These are phyloP conservation scores for Lentinula edodes DNA, from an alignment of 768 basidiomycete species.

Conservation along the genomic window DNA sequence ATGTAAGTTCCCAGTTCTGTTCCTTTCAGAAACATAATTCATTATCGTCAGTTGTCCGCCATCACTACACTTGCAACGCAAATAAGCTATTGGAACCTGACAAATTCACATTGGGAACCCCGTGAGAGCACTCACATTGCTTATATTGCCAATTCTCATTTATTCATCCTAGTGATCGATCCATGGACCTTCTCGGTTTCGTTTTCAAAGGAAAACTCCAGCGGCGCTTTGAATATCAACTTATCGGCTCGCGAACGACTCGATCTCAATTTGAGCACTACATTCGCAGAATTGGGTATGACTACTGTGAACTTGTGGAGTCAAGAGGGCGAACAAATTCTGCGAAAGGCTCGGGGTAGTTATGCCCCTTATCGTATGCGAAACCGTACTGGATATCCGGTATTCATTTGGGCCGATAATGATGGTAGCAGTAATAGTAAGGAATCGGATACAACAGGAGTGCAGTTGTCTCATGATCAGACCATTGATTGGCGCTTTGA, in stretches of 20 bases:
- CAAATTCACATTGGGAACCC: conserved; percentile 98
- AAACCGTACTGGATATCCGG: conserved; percentile 84
- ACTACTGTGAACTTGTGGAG: conserved; percentile 69
- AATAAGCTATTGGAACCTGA: conserved; percentile 94
- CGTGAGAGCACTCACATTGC: conserved; percentile 35
- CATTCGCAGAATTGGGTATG: conserved; percentile 81
- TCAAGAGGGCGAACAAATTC: conserved; percentile 65
- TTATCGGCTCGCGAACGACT: conserved; percentile 77
- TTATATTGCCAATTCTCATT: conserved; percentile 5
- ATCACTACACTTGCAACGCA: conserved; percentile 75
- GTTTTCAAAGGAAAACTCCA: conserved; percentile 47
- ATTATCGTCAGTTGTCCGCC: conserved; percentile 61
- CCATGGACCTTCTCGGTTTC: conserved; percentile 86
- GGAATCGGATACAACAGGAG: conserved; percentile 33
- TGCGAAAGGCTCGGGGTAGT: conserved; percentile 75
- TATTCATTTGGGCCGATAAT: conserved; percentile 82
- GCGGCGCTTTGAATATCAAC: conserved; percentile 50
- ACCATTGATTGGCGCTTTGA: conserved; percentile 94
- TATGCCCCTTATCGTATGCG: conserved; percentile 92
- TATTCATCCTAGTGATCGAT: conserved; percentile 64
- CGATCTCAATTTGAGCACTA: conserved; percentile 87
- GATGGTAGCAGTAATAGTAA: conserved; percentile 46
- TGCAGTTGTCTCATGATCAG: conserved; percentile 68
- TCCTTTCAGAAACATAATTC: not conserved
- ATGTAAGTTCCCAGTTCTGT: conserved; percentile 40